Evolutionary conservation across 176 grass and related monocot genomes (phyloP).

Genomic region (Carex cristatella): DNA sequence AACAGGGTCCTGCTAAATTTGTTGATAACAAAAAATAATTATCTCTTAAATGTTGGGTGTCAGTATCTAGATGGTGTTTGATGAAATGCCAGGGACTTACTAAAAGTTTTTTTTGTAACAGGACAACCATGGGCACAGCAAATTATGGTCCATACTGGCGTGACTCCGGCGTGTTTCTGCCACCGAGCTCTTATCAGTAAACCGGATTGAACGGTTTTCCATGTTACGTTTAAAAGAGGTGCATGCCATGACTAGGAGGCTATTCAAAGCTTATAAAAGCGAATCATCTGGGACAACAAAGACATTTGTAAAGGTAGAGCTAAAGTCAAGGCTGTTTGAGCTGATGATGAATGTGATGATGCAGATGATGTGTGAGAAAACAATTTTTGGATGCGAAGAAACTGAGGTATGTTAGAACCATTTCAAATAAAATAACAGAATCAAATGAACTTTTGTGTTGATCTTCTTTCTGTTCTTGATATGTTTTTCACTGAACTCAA

Average conservation of each 20-base stretch:
- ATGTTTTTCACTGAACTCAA: background rate
- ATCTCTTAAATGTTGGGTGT: background rate
- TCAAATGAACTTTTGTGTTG: background rate
- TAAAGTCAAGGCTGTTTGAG: conserved; percentile 18
- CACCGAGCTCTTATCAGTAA: conserved; percentile 14
- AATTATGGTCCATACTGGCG: conserved; percentile 24
- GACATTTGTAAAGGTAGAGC: conserved; percentile 15
- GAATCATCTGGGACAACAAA: background rate
- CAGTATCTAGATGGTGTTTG: background rate
- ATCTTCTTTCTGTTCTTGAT: background rate
- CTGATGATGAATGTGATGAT: conserved; percentile 23
- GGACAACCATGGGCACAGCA: conserved; percentile 12
- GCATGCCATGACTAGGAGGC: background rate
- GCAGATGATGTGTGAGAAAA: conserved; percentile 24
- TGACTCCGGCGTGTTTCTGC: background rate
- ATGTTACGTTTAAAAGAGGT: background rate
- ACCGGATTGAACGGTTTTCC: conserved; percentile 4
- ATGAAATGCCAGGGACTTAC: background rate
- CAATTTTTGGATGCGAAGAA: conserved; percentile 13
- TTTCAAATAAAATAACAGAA: background rate
- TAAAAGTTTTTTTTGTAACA: background rate
- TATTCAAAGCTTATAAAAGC: conserved; percentile 4
- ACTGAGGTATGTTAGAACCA: background rate
- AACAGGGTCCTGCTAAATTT: background rate
- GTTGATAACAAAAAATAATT: background rate